phyloP scores from a whole-genome alignment of 2,329 filamentous ascomycete species.

The Apiospora hydei region DNA sequence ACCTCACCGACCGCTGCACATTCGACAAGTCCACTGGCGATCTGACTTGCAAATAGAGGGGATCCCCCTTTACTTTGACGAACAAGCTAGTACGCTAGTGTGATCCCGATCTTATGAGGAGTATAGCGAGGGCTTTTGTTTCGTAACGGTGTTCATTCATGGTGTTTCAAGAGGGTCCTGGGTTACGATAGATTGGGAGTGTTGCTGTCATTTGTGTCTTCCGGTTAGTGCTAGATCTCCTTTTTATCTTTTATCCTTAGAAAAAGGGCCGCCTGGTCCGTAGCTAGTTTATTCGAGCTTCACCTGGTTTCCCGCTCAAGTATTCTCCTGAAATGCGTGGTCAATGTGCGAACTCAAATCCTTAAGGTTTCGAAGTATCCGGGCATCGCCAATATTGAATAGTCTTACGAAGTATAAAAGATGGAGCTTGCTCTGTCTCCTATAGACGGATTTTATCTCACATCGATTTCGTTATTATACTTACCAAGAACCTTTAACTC shows the following conservation, averaged over 20 bases:
- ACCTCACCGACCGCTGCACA: not conserved
- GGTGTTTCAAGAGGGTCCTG: not conserved
- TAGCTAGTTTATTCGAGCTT: not conserved
- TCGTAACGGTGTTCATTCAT: not conserved
- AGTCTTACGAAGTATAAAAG: too few species aligned
- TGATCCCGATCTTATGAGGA: not conserved
- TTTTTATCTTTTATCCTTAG: not conserved
- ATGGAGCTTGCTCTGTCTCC: too few species aligned
- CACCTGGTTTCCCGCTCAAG: not conserved
- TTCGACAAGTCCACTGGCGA: conserved; percentile 11
- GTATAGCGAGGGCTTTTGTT: not conserved
- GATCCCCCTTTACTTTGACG: not conserved
- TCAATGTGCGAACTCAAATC: not conserved
- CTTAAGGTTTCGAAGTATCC: not conserved
- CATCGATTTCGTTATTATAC: too few species aligned
- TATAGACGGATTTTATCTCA: too few species aligned
- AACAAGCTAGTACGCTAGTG: not conserved
- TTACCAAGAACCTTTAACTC: too few species aligned
- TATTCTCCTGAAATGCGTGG: not conserved
- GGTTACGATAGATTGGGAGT: not conserved
- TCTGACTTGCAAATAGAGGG: conserved; percentile 4
- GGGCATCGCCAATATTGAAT: not conserved
- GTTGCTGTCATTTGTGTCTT: conserved; percentile 4
- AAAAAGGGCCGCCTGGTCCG: not conserved
- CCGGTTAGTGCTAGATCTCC: not conserved